A percentile compares a stretch with the other conserved stretches of the same genome.
phyloP scores from a whole-genome alignment of 441 rosid genomes.

The Theobroma grandiflorum region DNA sequence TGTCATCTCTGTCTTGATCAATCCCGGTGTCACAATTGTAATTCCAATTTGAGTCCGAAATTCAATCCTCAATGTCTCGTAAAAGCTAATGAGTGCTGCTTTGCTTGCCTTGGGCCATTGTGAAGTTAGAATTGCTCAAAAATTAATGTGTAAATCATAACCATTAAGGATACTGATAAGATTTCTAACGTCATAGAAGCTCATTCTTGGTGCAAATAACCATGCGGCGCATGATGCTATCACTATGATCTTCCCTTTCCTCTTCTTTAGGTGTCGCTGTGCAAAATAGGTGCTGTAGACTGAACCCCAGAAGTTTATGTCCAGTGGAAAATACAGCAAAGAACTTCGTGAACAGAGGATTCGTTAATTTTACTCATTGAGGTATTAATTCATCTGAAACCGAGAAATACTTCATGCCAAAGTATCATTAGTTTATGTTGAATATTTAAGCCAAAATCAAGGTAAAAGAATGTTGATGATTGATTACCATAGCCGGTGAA shows the following conservation, averaged over 20 bases:
- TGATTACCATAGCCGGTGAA: slow-evolving; percentile 43
- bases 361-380: neutral
- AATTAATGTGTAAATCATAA: neutral
- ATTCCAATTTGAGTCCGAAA: slow-evolving; percentile 41
- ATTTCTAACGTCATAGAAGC: slow-evolving; percentile 54
- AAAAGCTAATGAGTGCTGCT: slow-evolving; percentile 48
- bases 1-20: slow-evolving; percentile 45
- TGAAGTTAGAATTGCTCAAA: neutral
- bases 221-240: slow-evolving; percentile 58
- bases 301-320: slow-evolving; percentile 72
- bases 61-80: slow-evolving; percentile 48
- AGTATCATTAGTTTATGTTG: neutral
- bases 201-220: slow-evolving; percentile 50
- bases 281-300: slow-evolving; percentile 55
- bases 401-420: too few relatives aligned
- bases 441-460: neutral
- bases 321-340: slow-evolving; percentile 31
- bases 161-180: neutral
- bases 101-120: slow-evolving; percentile 45
- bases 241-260: slow-evolving; percentile 55
- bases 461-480: neutral
- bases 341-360: neutral
- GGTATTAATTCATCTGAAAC: neutral
- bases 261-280: slow-evolving; percentile 51
- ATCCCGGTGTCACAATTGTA: slow-evolving; percentile 55